Conservation (phyloP, 352 stramenopile species). For the Phytophthora hibernalis region DNA sequence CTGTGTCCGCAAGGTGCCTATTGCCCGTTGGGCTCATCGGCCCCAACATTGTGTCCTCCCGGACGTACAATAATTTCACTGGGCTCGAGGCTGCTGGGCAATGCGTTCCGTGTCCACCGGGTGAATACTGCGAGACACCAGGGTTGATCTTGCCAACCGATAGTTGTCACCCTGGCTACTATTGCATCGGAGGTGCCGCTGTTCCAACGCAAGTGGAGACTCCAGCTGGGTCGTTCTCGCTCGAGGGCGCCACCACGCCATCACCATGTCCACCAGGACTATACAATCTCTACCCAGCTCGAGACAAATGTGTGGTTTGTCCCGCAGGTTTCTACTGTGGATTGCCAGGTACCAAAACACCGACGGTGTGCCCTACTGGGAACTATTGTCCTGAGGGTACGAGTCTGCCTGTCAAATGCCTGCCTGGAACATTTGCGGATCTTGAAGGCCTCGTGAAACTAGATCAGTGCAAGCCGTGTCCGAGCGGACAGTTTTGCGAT, state of each 20-base stretch:
- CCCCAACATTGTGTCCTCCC: slow-evolving; percentile 67
- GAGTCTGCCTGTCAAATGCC: slow-evolving; percentile 65
- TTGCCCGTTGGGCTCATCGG: slow-evolving; percentile 71
- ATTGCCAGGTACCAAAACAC: slow-evolving; percentile 55
- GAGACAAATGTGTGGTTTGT: slow-evolving; percentile 69
- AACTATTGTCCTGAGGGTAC: slow-evolving; percentile 75
- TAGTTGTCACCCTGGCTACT: slow-evolving; percentile 82
- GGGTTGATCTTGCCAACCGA: slow-evolving; percentile 73
- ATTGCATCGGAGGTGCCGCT: slow-evolving; percentile 66
- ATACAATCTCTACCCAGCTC: slow-evolving; percentile 67
- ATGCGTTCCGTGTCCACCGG: slow-evolving; percentile 83
- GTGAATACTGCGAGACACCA: slow-evolving; percentile 79
- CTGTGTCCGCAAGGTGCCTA: slow-evolving; percentile 75
- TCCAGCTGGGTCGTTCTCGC: slow-evolving; percentile 60
- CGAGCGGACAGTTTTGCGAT: slow-evolving; percentile 89
- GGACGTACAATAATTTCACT: slow-evolving; percentile 82
- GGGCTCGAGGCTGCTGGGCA: slow-evolving; percentile 71
- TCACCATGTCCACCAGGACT: slow-evolving; percentile 60
- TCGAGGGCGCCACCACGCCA: slow-evolving; percentile 48
- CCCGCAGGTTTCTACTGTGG: slow-evolving; percentile 78
- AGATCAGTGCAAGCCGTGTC: slow-evolving; percentile 83
- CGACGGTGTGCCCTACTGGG: slow-evolving; percentile 60
- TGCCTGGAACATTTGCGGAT: slow-evolving; percentile 63
- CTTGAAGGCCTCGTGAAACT: slow-evolving; percentile 66
- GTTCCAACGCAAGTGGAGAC: slow-evolving; percentile 65